These are phyloP conservation scores for Neurospora sp. DNA, from an alignment of 495 filamentous ascomycete genomes.

Conservation along the genomic window DNA sequence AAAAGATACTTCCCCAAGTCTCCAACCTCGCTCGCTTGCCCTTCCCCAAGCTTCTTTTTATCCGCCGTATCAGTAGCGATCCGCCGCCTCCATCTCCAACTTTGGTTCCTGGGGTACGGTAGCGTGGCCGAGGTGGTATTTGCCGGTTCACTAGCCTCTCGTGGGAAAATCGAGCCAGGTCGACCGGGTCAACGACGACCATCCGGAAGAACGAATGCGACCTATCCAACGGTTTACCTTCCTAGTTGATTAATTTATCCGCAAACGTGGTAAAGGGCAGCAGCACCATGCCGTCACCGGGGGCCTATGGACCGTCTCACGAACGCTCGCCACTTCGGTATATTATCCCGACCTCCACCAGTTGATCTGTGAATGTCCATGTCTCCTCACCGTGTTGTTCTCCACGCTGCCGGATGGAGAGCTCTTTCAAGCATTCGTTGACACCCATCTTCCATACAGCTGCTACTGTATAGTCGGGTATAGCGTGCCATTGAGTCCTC, in stretches of 20 bases:
- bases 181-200: background rate
- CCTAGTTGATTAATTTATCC: slow-evolving; percentile 23
- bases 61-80: background rate
- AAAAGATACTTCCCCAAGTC: background rate
- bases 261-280: slow-evolving; percentile 5
- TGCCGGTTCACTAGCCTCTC: background rate
- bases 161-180: background rate
- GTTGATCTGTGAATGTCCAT: background rate
- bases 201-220: slow-evolving; percentile 10
- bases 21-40: background rate
- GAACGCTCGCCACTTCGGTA: slow-evolving; percentile 10
- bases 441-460: background rate
- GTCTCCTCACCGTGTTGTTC: background rate
- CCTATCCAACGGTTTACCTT: slow-evolving; percentile 3
- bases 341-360: slow-evolving; percentile 7
- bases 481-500: background rate
- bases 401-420: background rate
- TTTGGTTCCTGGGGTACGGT: background rate
- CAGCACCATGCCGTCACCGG: slow-evolving; percentile 3
- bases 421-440: background rate
- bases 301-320: background rate
- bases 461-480: background rate
- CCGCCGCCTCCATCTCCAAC: background rate
- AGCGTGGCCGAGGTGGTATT: background rate
- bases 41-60: background rate